These are phyloP conservation scores for Pleurotus citrinopileatus DNA, from an alignment of 768 basidiomycete genomes.

Conservation along the genomic window DNA sequence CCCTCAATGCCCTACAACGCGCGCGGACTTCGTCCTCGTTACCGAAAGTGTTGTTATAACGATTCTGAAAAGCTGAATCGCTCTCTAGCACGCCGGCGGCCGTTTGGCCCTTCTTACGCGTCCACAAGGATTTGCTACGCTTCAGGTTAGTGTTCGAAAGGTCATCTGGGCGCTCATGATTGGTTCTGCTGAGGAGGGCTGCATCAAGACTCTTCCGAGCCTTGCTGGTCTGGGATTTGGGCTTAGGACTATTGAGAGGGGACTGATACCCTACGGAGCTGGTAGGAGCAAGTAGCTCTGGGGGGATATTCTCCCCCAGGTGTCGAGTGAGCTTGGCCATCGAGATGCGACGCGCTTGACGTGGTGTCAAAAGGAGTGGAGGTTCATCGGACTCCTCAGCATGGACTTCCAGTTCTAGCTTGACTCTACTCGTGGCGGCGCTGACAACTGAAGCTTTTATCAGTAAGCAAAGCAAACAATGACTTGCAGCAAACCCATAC, in stretches of 20 bases:
- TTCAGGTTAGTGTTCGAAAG: constrained; percentile 14
- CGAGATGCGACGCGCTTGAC: constrained; percentile 11
- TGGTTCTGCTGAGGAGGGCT: background rate
- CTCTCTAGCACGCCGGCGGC: background rate
- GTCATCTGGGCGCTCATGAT: background rate
- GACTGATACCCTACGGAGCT: background rate
- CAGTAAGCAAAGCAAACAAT: too few relatives aligned
- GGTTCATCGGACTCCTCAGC: background rate
- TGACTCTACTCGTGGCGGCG: background rate
- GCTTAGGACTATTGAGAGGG: constrained; percentile 6
- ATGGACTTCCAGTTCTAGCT: background rate
- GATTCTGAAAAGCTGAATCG: constrained; percentile 15
- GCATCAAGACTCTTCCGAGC: constrained; percentile 11
- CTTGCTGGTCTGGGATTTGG: constrained; percentile 8
- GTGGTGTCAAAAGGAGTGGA: background rate
- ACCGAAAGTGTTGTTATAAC: constrained; percentile 21
- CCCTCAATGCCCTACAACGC: constrained; percentile 34
- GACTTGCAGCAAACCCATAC: background rate
- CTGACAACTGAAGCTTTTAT: background rate
- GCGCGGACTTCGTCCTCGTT: constrained; percentile 20
- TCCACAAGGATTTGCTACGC: constrained; percentile 28
- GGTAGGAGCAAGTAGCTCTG: constrained; percentile 24
- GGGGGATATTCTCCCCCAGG: constrained; percentile 28
- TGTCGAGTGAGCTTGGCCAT: constrained; percentile 12
- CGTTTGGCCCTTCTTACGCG: constrained; percentile 7